phyloP scores from a whole-genome alignment of 305 asterid genomes.

The Fraxinus paxiana region DNA sequence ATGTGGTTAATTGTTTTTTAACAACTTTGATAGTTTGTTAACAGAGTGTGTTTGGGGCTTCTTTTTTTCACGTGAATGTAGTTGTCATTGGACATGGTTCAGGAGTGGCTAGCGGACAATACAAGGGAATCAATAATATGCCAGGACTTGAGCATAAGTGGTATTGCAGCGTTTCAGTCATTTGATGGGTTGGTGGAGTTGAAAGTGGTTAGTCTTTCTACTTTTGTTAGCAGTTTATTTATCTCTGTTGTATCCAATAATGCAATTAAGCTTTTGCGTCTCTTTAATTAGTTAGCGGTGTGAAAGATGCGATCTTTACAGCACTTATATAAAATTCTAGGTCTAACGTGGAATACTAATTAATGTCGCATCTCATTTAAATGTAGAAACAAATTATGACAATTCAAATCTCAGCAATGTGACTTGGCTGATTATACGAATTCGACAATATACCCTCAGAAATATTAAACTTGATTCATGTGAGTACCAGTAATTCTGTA shows the following conservation, averaged over 20 bases:
- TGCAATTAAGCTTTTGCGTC: neutral
- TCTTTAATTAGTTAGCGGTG: neutral
- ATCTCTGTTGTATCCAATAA: neutral
- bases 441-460: neutral
- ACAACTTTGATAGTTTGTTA: neutral
- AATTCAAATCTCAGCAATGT: neutral
- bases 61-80: slow-evolving; percentile 23
- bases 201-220: slow-evolving; percentile 46
- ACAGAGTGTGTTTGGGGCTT: neutral
- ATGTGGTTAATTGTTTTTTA: neutral
- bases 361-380: neutral
- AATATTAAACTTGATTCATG: neutral
- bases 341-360: neutral
- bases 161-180: slow-evolving; percentile 51
- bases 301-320: neutral
- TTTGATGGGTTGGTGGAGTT: slow-evolving; percentile 57
- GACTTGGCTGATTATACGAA: neutral
- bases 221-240: neutral
- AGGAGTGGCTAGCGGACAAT: slow-evolving; percentile 51
- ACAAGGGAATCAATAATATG: slow-evolving; percentile 33
- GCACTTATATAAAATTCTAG: neutral
- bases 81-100: slow-evolving; percentile 55
- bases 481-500: neutral
- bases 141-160: slow-evolving; percentile 33
- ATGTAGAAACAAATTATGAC: neutral